Evolutionary conservation across 305 asterid species (phyloP), one percentile per base, ranked within the genome.

Genomic region (Striga hermonthica): DNA sequence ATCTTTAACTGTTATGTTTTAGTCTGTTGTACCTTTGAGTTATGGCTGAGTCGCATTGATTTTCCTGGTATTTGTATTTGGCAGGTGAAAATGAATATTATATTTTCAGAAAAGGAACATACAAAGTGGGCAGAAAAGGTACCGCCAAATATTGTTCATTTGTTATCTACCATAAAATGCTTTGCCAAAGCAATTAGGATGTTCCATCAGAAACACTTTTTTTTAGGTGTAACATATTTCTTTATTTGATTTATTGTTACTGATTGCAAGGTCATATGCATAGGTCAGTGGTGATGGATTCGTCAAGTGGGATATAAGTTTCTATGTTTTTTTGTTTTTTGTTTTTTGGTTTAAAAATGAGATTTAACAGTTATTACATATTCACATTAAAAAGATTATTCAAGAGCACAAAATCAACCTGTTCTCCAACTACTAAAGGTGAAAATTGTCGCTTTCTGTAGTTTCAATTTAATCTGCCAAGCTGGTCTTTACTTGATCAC

Each of bases 111-210:
- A 80, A 79, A 74, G 99, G 99, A 66, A 76, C 89, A n/a, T 93
- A 90, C 76, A 86, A 83, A 84, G 95, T 84, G 62, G 99, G 97
- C 48, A 88, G 97, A 72, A 93, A 81, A 93, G 97, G 98, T 88
- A 80, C 9, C 22, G 8, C 34, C 9, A 38, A n/a, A 39, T 39
- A 45, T 62, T 31, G 15, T 53, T 61, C 57, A 7, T 12, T 60
- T 72, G 71, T 56, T 57, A 4, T 69, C 4, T 75, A 9, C 63
- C 40, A 49, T 40, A 22, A 16, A 28, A 38, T 52, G 53, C 6
- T 72, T 58, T 44, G 28, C 31, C 48, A 10, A 28, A 37, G 44
- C 56, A 38, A 13, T 13, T n/a, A 43, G 53, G 67, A 60, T 16
- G 43, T 62, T 59, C 66, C 67, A 6, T 22, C 31, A 22, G 31